phyloP scores from a whole-genome alignment of 2,329 filamentous ascomycete genomes.

The Chaetoscypha palmicola region DNA sequence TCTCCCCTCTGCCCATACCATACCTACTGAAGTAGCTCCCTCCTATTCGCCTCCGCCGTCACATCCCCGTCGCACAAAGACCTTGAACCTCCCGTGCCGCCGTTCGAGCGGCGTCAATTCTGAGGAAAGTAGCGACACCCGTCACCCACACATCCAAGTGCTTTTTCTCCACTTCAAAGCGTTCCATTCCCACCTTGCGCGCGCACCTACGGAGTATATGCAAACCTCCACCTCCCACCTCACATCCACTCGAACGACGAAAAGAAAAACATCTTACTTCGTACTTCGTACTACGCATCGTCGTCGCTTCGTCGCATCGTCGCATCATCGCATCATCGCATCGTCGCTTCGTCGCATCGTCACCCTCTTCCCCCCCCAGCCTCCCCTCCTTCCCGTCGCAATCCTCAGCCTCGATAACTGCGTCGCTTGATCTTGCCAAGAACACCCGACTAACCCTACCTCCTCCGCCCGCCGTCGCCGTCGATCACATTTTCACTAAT shows the following conservation, averaged over 20 bases:
- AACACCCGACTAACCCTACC: neutral
- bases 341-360: conserved; percentile 3
- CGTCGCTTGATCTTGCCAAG: neutral
- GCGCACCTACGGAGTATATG: neutral
- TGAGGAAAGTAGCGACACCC: neutral
- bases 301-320: neutral
- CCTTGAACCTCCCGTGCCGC: neutral
- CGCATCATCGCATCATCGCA: neutral
- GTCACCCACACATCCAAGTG: neutral
- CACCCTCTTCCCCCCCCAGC: neutral
- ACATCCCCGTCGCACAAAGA: neutral
- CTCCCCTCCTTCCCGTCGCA: neutral
- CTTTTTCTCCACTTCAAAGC: conserved; percentile 6
- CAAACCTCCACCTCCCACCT: conserved; percentile 1
- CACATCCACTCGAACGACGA: neutral
- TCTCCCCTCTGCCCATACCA: no score
- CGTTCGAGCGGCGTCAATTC: conserved; percentile 5
- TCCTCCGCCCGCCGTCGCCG: neutral
- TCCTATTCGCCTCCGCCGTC: neutral
- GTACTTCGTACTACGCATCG: neutral
- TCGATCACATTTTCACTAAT: neutral
- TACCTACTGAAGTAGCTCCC: neutral
- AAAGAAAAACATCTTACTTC: neutral
- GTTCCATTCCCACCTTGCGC: conserved; percentile 5
- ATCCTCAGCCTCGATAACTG: neutral